Conservation (phyloP, 23 red algal genomes). For the Pyropia haitanensis region DNA sequence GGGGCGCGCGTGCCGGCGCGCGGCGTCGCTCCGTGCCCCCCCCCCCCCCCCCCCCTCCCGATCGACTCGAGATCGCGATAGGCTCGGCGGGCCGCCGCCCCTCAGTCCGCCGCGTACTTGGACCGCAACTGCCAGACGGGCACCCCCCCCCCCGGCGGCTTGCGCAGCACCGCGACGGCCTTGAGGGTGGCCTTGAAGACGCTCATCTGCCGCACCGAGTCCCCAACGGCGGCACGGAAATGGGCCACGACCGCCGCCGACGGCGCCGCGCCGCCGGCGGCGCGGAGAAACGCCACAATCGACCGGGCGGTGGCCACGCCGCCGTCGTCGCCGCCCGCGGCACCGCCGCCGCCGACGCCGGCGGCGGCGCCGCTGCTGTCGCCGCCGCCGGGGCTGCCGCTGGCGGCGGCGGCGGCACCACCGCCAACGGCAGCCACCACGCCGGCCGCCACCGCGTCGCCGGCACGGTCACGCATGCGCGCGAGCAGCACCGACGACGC, state of each 20-base stretch:
- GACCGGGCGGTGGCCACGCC: constrained; percentile 44
- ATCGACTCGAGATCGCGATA: too few relatives aligned
- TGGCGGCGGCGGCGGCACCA: too few relatives aligned
- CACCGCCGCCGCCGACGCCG: constrained; percentile 9
- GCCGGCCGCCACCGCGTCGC: too few relatives aligned
- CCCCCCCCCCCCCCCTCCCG: too few relatives aligned
- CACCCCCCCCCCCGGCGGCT: not conserved
- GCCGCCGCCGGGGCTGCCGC: constrained; percentile 46
- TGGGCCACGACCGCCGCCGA: constrained; percentile 29
- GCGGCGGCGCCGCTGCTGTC: constrained; percentile 27
- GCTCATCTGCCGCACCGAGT: constrained; percentile 4
- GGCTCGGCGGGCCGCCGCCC: too few relatives aligned
- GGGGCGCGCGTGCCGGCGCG: too few relatives aligned
- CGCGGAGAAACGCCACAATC: constrained; percentile 32
- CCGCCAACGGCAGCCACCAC: too few relatives aligned
- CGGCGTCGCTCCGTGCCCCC: too few relatives aligned
- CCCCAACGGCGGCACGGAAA: constrained; percentile 23
- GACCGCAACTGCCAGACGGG: too few relatives aligned
- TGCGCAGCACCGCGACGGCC: constrained; percentile 25
- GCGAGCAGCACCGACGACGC: too few relatives aligned
- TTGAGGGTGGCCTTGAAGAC: constrained; percentile 54
- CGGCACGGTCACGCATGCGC: too few relatives aligned
- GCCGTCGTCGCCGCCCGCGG: constrained; percentile 58
- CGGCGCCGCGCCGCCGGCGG: constrained; percentile 15
- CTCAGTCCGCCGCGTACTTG: too few relatives aligned